Percentiles rank a stretch among this genome's conserved stretches.
phyloP scores from a whole-genome alignment of 495 filamentous ascomycete genomes.

The Talaromyces wortmannii region DNA sequence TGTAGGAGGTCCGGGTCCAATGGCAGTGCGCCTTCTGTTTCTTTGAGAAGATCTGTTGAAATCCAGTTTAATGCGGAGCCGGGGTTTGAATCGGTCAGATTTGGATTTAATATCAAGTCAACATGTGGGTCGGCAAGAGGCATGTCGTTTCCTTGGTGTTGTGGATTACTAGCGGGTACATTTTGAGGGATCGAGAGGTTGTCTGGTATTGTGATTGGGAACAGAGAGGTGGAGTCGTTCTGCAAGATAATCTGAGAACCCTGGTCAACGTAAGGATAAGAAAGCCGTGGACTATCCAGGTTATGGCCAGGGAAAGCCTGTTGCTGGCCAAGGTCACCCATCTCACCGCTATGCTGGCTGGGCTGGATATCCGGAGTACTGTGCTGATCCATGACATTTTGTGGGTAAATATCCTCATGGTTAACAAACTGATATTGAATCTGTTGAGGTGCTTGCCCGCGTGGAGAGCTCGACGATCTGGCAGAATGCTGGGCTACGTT shows the following conservation, averaged over 20 bases:
- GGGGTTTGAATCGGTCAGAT: conserved; percentile 10
- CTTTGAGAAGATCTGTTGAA: conserved; percentile 17
- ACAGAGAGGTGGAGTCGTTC: background rate
- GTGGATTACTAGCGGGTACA: background rate
- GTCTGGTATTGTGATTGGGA: background rate
- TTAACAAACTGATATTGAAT: background rate
- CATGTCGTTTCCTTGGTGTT: background rate
- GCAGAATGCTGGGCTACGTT: background rate
- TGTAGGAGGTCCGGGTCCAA: background rate
- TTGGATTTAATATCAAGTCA: background rate
- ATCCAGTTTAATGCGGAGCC: conserved; percentile 31
- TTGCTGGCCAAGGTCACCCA: background rate
- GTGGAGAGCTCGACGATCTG: background rate
- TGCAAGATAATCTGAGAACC: background rate
- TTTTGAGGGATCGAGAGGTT: background rate
- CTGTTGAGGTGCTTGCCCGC: background rate
- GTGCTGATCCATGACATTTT: background rate
- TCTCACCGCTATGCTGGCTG: background rate
- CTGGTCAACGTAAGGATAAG: background rate
- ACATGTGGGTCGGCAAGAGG: background rate
- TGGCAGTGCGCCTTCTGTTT: background rate
- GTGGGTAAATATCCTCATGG: background rate
- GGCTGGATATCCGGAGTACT: background rate
- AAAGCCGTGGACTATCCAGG: background rate
- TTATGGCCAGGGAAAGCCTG: background rate